Evolutionary conservation across 179 eudicot species (phyloP).

Genomic region (Gypsophila paniculata): DNA sequence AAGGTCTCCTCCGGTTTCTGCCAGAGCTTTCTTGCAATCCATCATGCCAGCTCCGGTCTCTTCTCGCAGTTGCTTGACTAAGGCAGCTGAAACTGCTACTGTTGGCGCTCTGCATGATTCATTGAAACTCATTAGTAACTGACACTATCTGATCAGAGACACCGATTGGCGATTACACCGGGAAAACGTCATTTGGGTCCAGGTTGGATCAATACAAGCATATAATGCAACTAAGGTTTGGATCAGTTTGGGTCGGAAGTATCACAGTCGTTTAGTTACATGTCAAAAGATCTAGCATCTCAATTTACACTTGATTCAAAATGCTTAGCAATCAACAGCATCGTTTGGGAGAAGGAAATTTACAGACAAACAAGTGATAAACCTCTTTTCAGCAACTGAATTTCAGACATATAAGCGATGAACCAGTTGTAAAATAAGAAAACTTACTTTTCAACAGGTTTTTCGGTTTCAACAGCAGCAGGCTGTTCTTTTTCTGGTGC

Average conservation of each 20-base stretch:
- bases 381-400: too few relatives aligned
- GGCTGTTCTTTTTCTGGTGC: conserved; percentile 47
- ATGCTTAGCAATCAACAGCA: too few relatives aligned
- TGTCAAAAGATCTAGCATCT: neutral
- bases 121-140: neutral
- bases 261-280: neutral
- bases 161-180: neutral
- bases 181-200: neutral
- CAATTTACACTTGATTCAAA: neutral
- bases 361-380: neutral
- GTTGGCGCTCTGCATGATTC: conserved; percentile 47
- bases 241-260: neutral
- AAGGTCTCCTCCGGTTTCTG: conserved; percentile 85
- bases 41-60: conserved; percentile 98
- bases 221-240: too few relatives aligned
- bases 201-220: too few relatives aligned
- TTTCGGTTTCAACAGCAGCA: conserved; percentile 47
- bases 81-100: conserved; percentile 64
- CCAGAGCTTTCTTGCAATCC: conserved; percentile 94
- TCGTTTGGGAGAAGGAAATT: too few relatives aligned
- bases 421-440: neutral
- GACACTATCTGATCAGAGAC: neutral
- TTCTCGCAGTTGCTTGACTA: conserved; percentile 86
- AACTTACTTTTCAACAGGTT: conserved; percentile 61
- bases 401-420: neutral